Evolutionary conservation across 1,284 basidiomycete species (phyloP).

Genomic region (Ceratobasidium sp.): DNA sequence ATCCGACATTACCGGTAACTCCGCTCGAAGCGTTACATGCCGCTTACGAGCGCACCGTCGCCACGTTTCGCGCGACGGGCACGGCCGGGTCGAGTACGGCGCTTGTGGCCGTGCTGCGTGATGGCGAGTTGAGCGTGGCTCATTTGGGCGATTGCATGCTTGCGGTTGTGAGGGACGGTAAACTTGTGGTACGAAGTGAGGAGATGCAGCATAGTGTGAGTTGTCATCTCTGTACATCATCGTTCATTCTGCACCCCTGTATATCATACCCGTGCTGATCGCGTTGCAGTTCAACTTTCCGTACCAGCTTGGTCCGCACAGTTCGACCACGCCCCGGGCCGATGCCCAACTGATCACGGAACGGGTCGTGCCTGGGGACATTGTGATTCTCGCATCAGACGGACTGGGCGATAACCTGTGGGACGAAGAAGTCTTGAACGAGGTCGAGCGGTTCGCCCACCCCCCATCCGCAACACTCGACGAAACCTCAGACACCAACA

Average conservation of each 20-base stretch:
- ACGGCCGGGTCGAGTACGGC: slow-evolving; percentile 69
- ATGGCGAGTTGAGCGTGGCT: slow-evolving; percentile 88
- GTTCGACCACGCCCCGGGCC: slow-evolving; percentile 74
- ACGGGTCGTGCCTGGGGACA: slow-evolving; percentile 86
- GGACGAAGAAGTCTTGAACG: slow-evolving; percentile 94
- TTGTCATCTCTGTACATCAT: slow-evolving; percentile 48
- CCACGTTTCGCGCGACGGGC: slow-evolving; percentile 56
- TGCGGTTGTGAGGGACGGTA: slow-evolving; percentile 83
- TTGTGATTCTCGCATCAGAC: slow-evolving; percentile 91
- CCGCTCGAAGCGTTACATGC: slow-evolving; percentile 70
- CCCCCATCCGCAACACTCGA: slow-evolving; percentile 39
- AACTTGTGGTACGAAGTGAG: slow-evolving; percentile 87
- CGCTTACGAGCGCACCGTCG: slow-evolving; percentile 64
- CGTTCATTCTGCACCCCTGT: slow-evolving; percentile 1
- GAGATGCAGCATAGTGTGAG: slow-evolving; percentile 93
- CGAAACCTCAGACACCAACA: slow-evolving; percentile 61
- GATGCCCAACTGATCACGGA: slow-evolving; percentile 83
- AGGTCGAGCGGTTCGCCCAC: slow-evolving; percentile 78
- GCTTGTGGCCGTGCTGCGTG: slow-evolving; percentile 68
- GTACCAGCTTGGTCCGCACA: slow-evolving; percentile 86
- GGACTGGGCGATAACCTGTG: slow-evolving; percentile 95
- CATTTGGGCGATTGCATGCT: slow-evolving; percentile 95
- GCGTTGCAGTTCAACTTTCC: slow-evolving; percentile 87
- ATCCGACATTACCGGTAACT: slow-evolving; percentile 55
- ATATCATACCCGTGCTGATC: slow-evolving; percentile 7